A percentile compares a stretch with the other conserved stretches of the same genome.
phyloP scores from a whole-genome alignment of 805 yeast genomes.

The Saturnispora ahearnii region DNA sequence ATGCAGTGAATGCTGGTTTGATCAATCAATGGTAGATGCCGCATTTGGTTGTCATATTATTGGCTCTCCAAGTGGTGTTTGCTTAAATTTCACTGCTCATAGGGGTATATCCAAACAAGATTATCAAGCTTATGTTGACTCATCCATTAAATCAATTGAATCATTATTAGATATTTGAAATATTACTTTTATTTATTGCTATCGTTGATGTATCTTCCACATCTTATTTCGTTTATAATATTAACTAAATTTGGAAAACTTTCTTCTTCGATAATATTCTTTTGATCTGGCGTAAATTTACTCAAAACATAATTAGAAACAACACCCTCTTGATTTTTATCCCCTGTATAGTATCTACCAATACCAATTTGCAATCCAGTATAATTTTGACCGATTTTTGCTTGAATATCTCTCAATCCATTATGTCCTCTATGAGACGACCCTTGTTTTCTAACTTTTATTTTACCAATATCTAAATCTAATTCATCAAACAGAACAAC shows the following conservation, averaged over 20 bases:
- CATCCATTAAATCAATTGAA: neutral
- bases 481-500: conserved; percentile 77
- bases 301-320: conserved; percentile 60
- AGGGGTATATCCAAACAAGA: conserved; percentile 4
- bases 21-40: conserved; percentile 12
- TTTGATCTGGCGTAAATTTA: conserved; percentile 40
- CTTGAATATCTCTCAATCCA: conserved; percentile 58
- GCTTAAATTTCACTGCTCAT: conserved; percentile 8
- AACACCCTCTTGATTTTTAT: conserved; percentile 20
- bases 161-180: neutral
- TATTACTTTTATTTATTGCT: neutral
- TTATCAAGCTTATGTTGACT: conserved; percentile 3
- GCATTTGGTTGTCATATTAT: conserved; percentile 10
- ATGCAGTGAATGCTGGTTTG: conserved; percentile 7
- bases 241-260: conserved; percentile 35
- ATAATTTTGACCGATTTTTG: conserved; percentile 40
- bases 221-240: conserved; percentile 29
- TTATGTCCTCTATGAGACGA: conserved; percentile 76
- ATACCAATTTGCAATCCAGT: conserved; percentile 71
- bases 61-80: conserved; percentile 1
- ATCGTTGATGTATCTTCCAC: conserved; percentile 24
- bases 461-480: conserved; percentile 53
- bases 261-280: conserved; percentile 29
- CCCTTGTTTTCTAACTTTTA: conserved; percentile 51
- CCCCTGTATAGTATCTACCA: conserved; percentile 49